These are phyloP conservation scores for Paecilomyces sp. DNA, from an alignment of 2,329 filamentous ascomycete species.

Conservation along the genomic window DNA sequence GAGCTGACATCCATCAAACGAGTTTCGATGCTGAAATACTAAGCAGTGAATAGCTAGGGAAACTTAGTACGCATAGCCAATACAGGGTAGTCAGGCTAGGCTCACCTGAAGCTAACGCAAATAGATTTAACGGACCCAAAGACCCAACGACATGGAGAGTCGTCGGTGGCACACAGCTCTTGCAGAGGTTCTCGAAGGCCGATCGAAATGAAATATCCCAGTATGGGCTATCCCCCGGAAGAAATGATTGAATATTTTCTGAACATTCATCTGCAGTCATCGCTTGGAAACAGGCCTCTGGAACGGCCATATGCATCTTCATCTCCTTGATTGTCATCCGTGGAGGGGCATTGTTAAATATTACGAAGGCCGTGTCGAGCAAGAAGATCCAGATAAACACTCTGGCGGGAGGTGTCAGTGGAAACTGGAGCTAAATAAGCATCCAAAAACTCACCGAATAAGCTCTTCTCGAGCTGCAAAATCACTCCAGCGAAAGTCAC, in stretches of 20 bases:
- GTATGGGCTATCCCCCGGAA: background rate
- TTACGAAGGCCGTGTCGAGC: slow-evolving; percentile 33
- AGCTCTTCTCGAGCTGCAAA: slow-evolving; percentile 28
- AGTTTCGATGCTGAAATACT: slow-evolving; percentile 32
- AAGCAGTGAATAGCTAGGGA: slow-evolving; percentile 13
- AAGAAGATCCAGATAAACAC: slow-evolving; percentile 30
- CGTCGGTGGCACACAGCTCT: background rate
- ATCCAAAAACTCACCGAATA: slow-evolving; percentile 16
- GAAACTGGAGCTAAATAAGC: background rate
- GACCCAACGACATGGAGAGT: background rate
- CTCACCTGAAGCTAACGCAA: background rate
- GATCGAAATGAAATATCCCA: background rate
- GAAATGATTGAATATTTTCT: background rate
- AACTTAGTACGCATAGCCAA: background rate
- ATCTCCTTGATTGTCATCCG: slow-evolving; percentile 34
- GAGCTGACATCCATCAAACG: slow-evolving; percentile 18
- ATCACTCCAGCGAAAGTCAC: slow-evolving; percentile 26
- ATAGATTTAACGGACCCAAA: background rate
- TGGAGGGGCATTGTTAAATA: slow-evolving; percentile 37
- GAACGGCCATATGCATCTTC: slow-evolving; percentile 27
- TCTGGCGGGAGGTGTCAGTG: background rate
- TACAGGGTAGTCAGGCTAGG: background rate
- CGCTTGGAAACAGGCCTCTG: slow-evolving; percentile 34
- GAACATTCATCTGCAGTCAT: slow-evolving; percentile 21
- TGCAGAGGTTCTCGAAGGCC: background rate